A percentile compares a stretch with the other conserved stretches of the same genome.
Conservation (phyloP, 495 filamentous ascomycete genomes). For the Penicillium coffeae region DNA sequence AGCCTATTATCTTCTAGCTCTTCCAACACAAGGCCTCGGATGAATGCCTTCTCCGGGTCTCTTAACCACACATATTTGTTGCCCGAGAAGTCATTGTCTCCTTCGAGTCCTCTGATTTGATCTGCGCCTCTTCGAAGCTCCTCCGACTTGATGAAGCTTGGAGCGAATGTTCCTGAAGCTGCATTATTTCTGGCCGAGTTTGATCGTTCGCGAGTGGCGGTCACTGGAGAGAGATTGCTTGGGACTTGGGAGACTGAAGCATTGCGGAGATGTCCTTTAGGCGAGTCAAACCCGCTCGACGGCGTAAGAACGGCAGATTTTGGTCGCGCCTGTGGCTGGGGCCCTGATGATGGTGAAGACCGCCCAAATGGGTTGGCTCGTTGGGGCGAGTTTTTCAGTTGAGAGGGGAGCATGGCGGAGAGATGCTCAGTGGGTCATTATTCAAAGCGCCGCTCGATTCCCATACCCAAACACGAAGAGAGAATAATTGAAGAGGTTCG, state of each 20-base stretch:
- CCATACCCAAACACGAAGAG: constrained; percentile 13
- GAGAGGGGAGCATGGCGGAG: constrained; percentile 42
- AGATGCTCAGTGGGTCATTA: constrained; percentile 32
- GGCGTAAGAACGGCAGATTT: constrained; percentile 69
- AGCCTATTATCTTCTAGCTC: constrained; percentile 64
- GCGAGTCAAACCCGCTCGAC: constrained; percentile 36
- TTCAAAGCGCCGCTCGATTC: constrained; percentile 15
- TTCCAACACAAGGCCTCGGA: constrained; percentile 86
- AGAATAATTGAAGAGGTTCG: background rate
- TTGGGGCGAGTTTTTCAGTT: constrained; percentile 49
- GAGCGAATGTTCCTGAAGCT: constrained; percentile 80
- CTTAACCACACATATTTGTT: constrained; percentile 97
- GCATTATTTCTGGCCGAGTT: constrained; percentile 55
- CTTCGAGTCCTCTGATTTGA: constrained; percentile 73
- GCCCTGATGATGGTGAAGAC: constrained; percentile 56
- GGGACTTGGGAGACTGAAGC: constrained; percentile 50
- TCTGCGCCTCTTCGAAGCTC: constrained; percentile 64
- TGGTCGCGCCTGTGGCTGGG: constrained; percentile 51
- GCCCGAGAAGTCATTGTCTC: constrained; percentile 98
- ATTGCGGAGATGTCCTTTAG: constrained; percentile 52
- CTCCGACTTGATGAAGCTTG: constrained; percentile 87
- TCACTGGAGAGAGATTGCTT: constrained; percentile 22
- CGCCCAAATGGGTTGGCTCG: constrained; percentile 74
- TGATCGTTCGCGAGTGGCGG: constrained; percentile 45
- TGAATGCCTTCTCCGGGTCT: constrained; percentile 81